A percentile compares a stretch with the other conserved stretches of the same genome.
Evolutionary conservation across 2,329 filamentous ascomycete species (phyloP).

Genomic region (Aureobasidium zeae): DNA sequence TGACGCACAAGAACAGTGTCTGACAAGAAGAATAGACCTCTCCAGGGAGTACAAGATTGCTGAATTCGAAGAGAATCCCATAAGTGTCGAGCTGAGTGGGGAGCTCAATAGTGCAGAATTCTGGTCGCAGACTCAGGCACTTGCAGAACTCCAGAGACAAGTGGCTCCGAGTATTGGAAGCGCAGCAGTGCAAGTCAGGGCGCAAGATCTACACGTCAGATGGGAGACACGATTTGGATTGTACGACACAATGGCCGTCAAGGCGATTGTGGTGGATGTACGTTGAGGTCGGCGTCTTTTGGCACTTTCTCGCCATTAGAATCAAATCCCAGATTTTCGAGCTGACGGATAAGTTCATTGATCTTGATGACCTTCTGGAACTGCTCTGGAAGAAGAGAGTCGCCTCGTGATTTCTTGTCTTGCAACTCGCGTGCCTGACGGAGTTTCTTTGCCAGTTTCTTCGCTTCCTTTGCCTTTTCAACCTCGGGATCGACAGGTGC

Average conservation of each 20-base stretch:
- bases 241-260: slow-evolving; percentile 32
- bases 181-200: slow-evolving; percentile 24
- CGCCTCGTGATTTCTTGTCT: slow-evolving; percentile 82
- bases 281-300: slow-evolving; percentile 4
- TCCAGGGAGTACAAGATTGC: slow-evolving; percentile 11
- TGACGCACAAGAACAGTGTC: background rate
- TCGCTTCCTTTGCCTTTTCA: slow-evolving; percentile 85
- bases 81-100: slow-evolving; percentile 25
- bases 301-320: slow-evolving; percentile 58
- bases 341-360: slow-evolving; percentile 79
- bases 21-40: slow-evolving; percentile 11
- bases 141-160: slow-evolving; percentile 22
- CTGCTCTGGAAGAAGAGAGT: slow-evolving; percentile 79
- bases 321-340: slow-evolving; percentile 78
- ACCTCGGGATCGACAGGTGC: slow-evolving; percentile 56
- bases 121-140: slow-evolving; percentile 27
- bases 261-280: slow-evolving; percentile 4
- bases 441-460: slow-evolving; percentile 87
- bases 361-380: slow-evolving; percentile 97
- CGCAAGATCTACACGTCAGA: slow-evolving; percentile 35
- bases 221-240: slow-evolving; percentile 37
- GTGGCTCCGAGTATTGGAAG: slow-evolving; percentile 13
- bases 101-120: slow-evolving; percentile 24
- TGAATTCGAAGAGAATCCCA: slow-evolving; percentile 13
- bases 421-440: slow-evolving; percentile 86